A percentile compares a stretch with the other conserved stretches of the same genome.
Conservation (phyloP, 495 filamentous ascomycete species). For the Amorphotheca resinae region DNA sequence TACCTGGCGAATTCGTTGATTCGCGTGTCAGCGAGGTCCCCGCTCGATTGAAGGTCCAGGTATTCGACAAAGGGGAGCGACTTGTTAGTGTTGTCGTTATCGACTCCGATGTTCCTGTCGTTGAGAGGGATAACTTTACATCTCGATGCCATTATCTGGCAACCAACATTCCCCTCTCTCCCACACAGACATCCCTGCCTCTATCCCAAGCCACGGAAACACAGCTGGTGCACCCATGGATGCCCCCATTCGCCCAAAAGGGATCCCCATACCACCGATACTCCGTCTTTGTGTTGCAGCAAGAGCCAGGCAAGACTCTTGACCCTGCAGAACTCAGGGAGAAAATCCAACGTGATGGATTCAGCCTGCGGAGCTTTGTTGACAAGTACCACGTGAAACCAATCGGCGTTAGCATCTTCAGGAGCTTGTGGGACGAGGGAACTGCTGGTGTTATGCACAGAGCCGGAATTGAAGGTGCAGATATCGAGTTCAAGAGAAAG, state of each 20-base stretch:
- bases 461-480: conserved; percentile 57
- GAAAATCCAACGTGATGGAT: conserved; percentile 43
- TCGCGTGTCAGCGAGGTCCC: conserved; percentile 52
- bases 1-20: conserved; percentile 68
- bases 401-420: conserved; percentile 78
- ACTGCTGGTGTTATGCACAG: conserved; percentile 77
- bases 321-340: conserved; percentile 48
- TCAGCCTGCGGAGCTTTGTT: conserved; percentile 59
- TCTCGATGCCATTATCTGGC: conserved; percentile 80
- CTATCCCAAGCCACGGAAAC: conserved; percentile 36
- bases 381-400: conserved; percentile 53
- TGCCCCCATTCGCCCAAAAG: conserved; percentile 77
- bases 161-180: conserved; percentile 42
- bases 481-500: conserved; percentile 74
- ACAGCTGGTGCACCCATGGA: conserved; percentile 66
- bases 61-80: conserved; percentile 68
- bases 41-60: conserved; percentile 68
- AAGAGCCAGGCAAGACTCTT: conserved; percentile 47
- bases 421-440: conserved; percentile 76
- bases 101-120: conserved; percentile 80
- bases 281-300: conserved; percentile 69
- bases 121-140: conserved; percentile 62
- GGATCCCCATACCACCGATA: conserved; percentile 86
- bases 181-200: conserved; percentile 32
- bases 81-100: conserved; percentile 75